phyloP scores from a whole-genome alignment of 352 stramenopile genomes.

The Phytophthora ramorum region DNA sequence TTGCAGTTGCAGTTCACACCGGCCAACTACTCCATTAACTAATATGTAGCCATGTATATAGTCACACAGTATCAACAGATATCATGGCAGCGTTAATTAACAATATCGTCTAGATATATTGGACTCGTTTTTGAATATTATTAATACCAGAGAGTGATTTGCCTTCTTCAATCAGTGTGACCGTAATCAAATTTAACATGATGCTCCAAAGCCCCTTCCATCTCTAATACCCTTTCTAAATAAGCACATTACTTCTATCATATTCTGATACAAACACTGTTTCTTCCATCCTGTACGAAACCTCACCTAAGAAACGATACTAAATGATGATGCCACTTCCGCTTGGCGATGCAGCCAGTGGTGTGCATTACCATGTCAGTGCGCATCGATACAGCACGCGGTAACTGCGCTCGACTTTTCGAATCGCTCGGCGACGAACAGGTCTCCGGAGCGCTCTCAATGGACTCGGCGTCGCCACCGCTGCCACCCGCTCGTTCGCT shows the following conservation, averaged over 20 bases:
- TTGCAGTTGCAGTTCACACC: slow-evolving; percentile 12
- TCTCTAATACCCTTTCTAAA: background rate
- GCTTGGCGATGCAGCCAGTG: slow-evolving; percentile 21
- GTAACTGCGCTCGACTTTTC: slow-evolving; percentile 18
- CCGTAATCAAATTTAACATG: slow-evolving; percentile 13
- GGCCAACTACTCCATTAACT: no score
- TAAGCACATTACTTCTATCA: background rate
- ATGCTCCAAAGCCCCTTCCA: slow-evolving; percentile 2
- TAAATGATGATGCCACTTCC: slow-evolving; percentile 24
- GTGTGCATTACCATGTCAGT: slow-evolving; percentile 8
- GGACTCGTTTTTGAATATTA: no score
- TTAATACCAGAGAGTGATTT: no score
- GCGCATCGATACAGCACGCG: background rate
- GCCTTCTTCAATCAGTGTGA: slow-evolving; percentile 16
- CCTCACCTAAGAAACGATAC: background rate
- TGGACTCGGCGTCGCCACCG: slow-evolving; percentile 9
- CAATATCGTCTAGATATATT: no score
- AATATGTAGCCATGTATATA: background rate
- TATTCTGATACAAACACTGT: background rate
- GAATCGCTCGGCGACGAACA: slow-evolving; percentile 11
- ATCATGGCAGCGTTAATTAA: background rate
- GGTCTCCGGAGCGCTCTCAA: background rate
- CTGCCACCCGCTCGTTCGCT: slow-evolving; percentile 29
- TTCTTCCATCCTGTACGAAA: background rate
- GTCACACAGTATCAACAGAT: background rate